Conservation (phyloP, 257 asterid genomes). For the Forsythia suspensa region DNA sequence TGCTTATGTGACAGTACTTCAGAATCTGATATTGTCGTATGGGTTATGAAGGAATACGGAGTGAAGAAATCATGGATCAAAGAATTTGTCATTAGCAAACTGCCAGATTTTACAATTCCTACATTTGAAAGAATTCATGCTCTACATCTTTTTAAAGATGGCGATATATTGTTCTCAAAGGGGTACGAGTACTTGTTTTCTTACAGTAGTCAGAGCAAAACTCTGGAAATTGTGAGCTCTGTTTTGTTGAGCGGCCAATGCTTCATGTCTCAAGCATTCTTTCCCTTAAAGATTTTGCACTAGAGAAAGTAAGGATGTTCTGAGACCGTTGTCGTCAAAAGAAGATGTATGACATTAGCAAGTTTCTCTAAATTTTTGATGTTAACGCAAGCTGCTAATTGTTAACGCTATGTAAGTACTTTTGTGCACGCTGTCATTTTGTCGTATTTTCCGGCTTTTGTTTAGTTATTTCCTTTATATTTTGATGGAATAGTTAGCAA, state of each 20-base stretch:
- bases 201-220: constrained; percentile 7
- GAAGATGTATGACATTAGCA: not conserved
- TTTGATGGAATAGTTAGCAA: too few species aligned
- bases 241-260: not conserved
- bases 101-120: constrained; percentile 8
- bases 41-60: constrained; percentile 44
- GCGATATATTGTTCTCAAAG: constrained; percentile 32
- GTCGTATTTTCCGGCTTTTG: not conserved
- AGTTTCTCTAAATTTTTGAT: not conserved
- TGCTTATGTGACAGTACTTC: constrained; percentile 29
- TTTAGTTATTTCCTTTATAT: not conserved
- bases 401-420: too few species aligned
- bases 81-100: constrained; percentile 27
- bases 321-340: not conserved
- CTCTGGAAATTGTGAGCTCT: too few species aligned
- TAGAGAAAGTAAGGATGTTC: constrained; percentile 11
- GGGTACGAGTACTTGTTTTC: constrained; percentile 18
- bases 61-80: constrained; percentile 31
- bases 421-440: too few species aligned
- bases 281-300: constrained; percentile 29
- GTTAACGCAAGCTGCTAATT: not conserved
- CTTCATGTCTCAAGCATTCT: constrained; percentile 31
- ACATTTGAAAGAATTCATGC: constrained; percentile 7
- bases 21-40: constrained; percentile 29
- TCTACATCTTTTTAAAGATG: constrained; percentile 36